Conservation (phyloP, 148 eudicot genomes). For the Rhododendron vialii region DNA sequence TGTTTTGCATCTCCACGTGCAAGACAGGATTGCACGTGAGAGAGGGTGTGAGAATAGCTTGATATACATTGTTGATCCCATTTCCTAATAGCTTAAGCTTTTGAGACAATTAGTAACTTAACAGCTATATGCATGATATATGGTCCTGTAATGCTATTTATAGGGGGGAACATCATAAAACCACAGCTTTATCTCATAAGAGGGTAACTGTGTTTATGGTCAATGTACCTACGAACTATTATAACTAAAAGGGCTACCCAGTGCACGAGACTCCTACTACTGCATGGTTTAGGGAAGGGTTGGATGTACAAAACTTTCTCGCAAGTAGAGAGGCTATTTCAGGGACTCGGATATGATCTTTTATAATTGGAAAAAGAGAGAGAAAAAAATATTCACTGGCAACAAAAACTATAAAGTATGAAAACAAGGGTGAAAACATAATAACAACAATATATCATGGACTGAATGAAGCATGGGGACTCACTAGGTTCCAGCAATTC, state of each 20-base stretch:
- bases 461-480: background rate
- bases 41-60: too few species aligned
- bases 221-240: background rate
- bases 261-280: background rate
- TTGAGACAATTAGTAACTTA: too few species aligned
- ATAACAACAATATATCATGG: background rate
- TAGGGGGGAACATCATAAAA: background rate
- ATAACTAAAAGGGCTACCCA: background rate
- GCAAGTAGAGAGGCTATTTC: background rate
- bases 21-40: too few species aligned
- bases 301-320: slow-evolving; percentile 17
- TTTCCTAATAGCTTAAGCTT: too few species aligned
- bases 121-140: too few species aligned
- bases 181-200: background rate
- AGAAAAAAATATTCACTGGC: background rate
- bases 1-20: too few species aligned
- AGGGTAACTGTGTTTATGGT: background rate
- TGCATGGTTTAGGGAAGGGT: too few species aligned
- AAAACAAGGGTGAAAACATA: background rate
- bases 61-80: too few species aligned
- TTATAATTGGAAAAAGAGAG: too few species aligned
- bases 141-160: too few species aligned
- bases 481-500: slow-evolving; percentile 44
- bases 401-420: background rate
- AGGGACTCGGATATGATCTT: background rate